A percentile compares a stretch with the other conserved stretches of the same genome.
phyloP scores from a whole-genome alignment of 192 early-diverging fungal species.

The Piromyces finnis region DNA sequence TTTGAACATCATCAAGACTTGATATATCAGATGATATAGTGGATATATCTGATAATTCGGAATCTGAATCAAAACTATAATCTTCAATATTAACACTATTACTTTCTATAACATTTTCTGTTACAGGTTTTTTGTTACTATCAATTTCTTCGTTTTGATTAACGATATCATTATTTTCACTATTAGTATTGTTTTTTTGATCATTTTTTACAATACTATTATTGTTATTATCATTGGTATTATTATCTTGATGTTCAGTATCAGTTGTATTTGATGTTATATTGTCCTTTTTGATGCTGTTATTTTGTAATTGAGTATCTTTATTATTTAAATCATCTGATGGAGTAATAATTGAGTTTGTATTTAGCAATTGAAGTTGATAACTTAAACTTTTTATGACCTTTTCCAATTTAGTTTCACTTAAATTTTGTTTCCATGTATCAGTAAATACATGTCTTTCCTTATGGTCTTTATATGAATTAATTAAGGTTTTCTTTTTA shows the following conservation, averaged over 20 bases:
- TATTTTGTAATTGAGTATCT: no score
- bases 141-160: no score
- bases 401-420: conserved; percentile 48
- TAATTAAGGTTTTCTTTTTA: conserved; percentile 16
- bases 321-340: not conserved
- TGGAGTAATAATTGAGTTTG: not conserved
- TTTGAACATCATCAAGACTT: not conserved
- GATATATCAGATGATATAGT: no score
- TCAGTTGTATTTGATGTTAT: no score
- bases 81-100: no score
- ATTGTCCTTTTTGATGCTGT: no score
- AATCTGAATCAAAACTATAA: no score
- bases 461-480: conserved; percentile 24
- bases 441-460: conserved; percentile 46
- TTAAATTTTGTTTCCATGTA: conserved; percentile 50
- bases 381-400: conserved; percentile 43
- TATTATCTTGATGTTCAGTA: not conserved
- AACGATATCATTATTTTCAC: no score
- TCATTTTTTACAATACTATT: not conserved
- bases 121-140: no score
- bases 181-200: no score
- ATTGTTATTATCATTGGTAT: not conserved
- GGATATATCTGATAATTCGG: no score
- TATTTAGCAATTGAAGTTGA: not conserved
- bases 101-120: no score